Percentiles rank a stretch among this genome's conserved stretches.
These are phyloP conservation scores for Petunia axillaris DNA, from an alignment of 257 asterid genomes.

Conservation along the genomic window DNA sequence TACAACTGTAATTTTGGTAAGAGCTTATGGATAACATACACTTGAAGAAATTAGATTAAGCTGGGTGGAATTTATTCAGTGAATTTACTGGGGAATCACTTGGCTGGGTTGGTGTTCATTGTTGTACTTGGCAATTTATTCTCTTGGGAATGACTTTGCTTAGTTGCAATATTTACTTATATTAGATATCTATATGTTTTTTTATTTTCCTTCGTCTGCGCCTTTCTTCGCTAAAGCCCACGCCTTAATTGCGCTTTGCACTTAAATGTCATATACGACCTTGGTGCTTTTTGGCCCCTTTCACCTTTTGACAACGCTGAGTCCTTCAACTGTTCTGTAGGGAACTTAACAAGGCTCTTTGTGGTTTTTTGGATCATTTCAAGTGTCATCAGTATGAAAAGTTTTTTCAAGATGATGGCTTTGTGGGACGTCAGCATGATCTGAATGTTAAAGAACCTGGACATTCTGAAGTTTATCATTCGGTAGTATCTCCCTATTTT, in stretches of 20 bases:
- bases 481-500: conserved; percentile 29
- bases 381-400: conserved; percentile 38
- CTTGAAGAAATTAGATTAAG: conserved; percentile 1
- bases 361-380: conserved; percentile 65
- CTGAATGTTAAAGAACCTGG: background rate
- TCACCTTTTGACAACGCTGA: background rate
- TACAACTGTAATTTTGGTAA: background rate
- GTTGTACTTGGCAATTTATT: background rate
- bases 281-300: background rate
- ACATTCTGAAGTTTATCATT: conserved; percentile 25
- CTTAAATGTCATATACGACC: background rate
- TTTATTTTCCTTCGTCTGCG: background rate
- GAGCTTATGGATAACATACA: conserved; percentile 1
- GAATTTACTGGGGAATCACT: background rate
- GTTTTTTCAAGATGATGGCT: conserved; percentile 31
- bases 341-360: conserved; percentile 83
- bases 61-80: background rate
- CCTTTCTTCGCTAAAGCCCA: background rate
- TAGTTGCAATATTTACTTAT: background rate
- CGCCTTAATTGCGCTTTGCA: background rate
- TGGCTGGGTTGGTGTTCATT: conserved; percentile 5
- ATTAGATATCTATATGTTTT: background rate
- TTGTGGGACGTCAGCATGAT: conserved; percentile 30
- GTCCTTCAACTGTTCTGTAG: conserved; percentile 28
- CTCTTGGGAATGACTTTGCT: background rate